Evolutionary conservation across 495 filamentous ascomycete species (phyloP).

Genomic region (Penicillium antarcticum): DNA sequence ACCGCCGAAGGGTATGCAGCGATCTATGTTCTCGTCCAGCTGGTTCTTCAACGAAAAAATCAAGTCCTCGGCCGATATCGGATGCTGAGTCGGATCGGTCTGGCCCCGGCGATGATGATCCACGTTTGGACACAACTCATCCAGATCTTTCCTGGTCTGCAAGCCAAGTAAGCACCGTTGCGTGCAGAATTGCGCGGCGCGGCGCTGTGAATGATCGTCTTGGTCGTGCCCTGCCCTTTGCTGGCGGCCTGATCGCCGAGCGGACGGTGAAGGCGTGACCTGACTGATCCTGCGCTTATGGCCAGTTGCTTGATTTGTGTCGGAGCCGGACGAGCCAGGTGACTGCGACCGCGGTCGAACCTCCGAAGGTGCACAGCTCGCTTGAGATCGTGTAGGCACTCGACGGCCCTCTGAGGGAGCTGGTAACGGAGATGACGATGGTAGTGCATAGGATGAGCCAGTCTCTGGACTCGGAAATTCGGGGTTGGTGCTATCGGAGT

Average conservation of each 20-base stretch:
- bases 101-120: slow-evolving; percentile 22
- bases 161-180: slow-evolving; percentile 46
- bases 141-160: slow-evolving; percentile 23
- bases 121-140: slow-evolving; percentile 42
- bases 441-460: slow-evolving; percentile 16
- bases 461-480: slow-evolving; percentile 17
- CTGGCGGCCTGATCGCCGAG: slow-evolving; percentile 14
- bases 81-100: slow-evolving; percentile 13
- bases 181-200: slow-evolving; percentile 37
- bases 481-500: slow-evolving; percentile 8
- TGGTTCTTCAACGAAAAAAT: slow-evolving; percentile 18
- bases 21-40: slow-evolving; percentile 27
- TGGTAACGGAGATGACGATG: slow-evolving; percentile 13
- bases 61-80: slow-evolving; percentile 10
- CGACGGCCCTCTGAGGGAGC: slow-evolving; percentile 13
- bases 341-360: slow-evolving; percentile 2
- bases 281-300: slow-evolving; percentile 27
- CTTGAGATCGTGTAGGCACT: slow-evolving; percentile 19
- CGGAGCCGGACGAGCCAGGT: slow-evolving; percentile 17
- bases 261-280: slow-evolving; percentile 14
- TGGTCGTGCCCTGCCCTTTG: slow-evolving; percentile 1
- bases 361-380: slow-evolving; percentile 13
- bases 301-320: slow-evolving; percentile 19
- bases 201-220: slow-evolving; percentile 3
- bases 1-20: slow-evolving; percentile 18